A percentile compares a stretch with the other conserved stretches of the same genome.
These are phyloP conservation scores for Ilex asprella DNA, from an alignment of 257 asterid species.

Conservation along the genomic window DNA sequence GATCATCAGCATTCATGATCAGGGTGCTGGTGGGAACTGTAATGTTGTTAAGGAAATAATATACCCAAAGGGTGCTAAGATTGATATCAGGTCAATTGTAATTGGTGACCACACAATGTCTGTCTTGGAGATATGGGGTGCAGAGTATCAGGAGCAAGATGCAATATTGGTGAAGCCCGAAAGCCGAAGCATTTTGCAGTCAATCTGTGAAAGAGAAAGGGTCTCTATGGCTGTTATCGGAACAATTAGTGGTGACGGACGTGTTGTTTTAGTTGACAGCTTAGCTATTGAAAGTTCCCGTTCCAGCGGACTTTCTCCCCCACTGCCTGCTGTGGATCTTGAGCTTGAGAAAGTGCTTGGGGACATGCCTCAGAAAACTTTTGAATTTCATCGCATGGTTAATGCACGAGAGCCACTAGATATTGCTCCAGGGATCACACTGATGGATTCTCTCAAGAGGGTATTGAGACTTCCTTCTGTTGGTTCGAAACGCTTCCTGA, in stretches of 20 bases:
- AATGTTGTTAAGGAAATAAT: constrained; percentile 70
- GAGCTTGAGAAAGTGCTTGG: constrained; percentile 98
- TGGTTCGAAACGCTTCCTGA: constrained; percentile 80
- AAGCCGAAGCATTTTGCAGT: constrained; percentile 47
- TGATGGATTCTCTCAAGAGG: constrained; percentile 68
- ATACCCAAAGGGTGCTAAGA: constrained; percentile 87
- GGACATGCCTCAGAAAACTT: constrained; percentile 67
- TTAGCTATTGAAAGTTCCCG: constrained; percentile 39
- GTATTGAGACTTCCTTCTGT: constrained; percentile 85
- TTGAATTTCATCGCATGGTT: constrained; percentile 50
- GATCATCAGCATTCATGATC: constrained; percentile 87
- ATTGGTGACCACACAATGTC: constrained; percentile 96
- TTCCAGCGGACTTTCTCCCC: constrained; percentile 56
- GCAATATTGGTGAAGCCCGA: constrained; percentile 94
- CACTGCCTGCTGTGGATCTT: constrained; percentile 90
- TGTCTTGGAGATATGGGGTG: constrained; percentile 94
- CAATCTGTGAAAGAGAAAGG: constrained; percentile 82
- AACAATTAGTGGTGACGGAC: constrained; percentile 74
- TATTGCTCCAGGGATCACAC: constrained; percentile 65
- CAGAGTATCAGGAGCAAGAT: constrained; percentile 98
- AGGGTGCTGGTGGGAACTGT: constrained; percentile 87
- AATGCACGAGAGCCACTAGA: constrained; percentile 64
- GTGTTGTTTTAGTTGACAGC: constrained; percentile 59
- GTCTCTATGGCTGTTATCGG: constrained; percentile 93
- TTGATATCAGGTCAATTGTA: constrained; percentile 80